Conservation (phyloP, 352 stramenopile genomes). For the Globisporangium nagaii region DNA sequence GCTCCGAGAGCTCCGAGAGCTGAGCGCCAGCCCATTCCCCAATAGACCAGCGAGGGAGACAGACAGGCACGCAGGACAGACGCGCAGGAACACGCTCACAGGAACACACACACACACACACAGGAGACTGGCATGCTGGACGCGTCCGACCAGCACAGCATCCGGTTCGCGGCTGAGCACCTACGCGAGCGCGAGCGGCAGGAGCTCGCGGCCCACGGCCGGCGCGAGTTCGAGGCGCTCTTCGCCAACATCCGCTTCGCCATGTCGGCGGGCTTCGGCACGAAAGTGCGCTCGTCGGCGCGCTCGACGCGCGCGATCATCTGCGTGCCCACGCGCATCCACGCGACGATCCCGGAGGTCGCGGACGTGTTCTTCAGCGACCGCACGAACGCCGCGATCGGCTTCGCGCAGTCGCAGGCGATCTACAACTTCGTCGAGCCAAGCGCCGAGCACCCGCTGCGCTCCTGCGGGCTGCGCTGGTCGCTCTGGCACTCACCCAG, state of each 20-base stretch:
- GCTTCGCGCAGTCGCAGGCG: constrained; percentile 54
- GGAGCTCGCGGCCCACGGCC: constrained; percentile 28
- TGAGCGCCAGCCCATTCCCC: too few relatives aligned
- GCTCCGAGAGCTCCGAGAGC: too few relatives aligned
- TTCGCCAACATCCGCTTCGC: constrained; percentile 40
- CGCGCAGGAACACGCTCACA: not conserved
- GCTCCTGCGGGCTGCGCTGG: constrained; percentile 52
- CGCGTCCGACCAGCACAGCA: constrained; percentile 12
- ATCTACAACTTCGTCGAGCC: constrained; percentile 48
- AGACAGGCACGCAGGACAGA: not conserved
- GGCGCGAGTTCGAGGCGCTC: constrained; percentile 24
- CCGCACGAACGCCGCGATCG: constrained; percentile 51
- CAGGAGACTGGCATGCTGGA: not conserved
- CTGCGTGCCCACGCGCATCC: constrained; percentile 36
- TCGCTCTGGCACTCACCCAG: constrained; percentile 60
- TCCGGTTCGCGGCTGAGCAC: constrained; percentile 26
- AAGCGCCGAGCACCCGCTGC: constrained; percentile 37
- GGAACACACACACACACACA: not conserved
- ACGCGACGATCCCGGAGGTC: constrained; percentile 43
- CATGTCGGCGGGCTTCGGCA: constrained; percentile 32
- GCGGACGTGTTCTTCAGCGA: constrained; percentile 58
- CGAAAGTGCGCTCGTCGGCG: constrained; percentile 41
- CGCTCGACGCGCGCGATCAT: constrained; percentile 51
- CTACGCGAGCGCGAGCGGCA: constrained; percentile 31
- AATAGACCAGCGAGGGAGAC: too few relatives aligned